Conservation (phyloP, 2,329 filamentous ascomycete species). For the Fusarium sp. region DNA sequence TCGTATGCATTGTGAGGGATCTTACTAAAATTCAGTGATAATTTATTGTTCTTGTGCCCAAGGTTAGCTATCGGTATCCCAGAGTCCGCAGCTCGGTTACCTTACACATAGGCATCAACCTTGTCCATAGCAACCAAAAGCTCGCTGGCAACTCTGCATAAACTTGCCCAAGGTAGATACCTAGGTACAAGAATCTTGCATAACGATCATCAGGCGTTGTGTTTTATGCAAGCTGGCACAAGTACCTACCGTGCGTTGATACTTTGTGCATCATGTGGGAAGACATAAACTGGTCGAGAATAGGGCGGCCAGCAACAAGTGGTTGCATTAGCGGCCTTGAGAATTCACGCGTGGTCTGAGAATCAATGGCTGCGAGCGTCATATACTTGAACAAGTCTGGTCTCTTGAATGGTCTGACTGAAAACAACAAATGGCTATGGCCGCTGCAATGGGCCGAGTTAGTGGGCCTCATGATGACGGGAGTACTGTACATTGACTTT, state of each 20-base stretch:
- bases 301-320: constrained; percentile 35
- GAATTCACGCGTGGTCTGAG: constrained; percentile 19
- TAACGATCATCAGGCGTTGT: not conserved
- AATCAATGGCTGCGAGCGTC: constrained; percentile 28
- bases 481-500: not conserved
- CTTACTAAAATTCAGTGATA: too few species aligned
- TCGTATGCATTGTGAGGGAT: too few species aligned
- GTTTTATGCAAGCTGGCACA: not conserved
- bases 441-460: constrained; percentile 22
- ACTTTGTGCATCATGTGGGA: constrained; percentile 22
- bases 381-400: constrained; percentile 11
- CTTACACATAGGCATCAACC: not conserved
- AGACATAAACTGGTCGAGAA: constrained; percentile 21
- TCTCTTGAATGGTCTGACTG: constrained; percentile 15
- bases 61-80: too few species aligned
- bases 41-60: too few species aligned
- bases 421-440: constrained; percentile 18
- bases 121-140: constrained; percentile 4
- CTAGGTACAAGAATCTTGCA: not conserved
- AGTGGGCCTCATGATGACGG: constrained; percentile 17
- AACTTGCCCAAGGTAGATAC: too few species aligned
- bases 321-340: constrained; percentile 45
- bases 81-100: not conserved
- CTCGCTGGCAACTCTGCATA: not conserved
- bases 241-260: not conserved